These are phyloP conservation scores for Pyracantha coccinea DNA, from an alignment of 331 rosid genomes.

Conservation along the genomic window DNA sequence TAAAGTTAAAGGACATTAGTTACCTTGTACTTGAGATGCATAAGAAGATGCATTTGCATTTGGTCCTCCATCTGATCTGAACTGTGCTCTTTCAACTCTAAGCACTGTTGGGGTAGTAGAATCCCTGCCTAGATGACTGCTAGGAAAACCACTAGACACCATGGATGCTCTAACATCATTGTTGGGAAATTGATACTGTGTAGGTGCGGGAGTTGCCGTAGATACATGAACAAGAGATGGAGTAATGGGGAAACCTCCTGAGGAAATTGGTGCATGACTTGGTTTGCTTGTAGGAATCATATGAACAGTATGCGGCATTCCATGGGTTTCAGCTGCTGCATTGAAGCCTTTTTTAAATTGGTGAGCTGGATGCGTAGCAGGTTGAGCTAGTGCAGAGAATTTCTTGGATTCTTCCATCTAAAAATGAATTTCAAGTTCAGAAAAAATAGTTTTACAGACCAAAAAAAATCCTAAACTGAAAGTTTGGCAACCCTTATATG, in stretches of 20 bases:
- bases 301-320: conserved; percentile 35
- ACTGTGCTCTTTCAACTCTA: conserved; percentile 48
- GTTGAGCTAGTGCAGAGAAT: conserved; percentile 30
- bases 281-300: conserved; percentile 47
- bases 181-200: conserved; percentile 45
- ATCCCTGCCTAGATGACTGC: conserved; percentile 58
- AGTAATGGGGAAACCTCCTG: conserved; percentile 35
- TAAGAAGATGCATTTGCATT: conserved; percentile 65
- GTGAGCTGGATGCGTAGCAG: conserved; percentile 48
- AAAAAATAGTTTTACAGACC: not conserved
- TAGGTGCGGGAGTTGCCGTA: conserved; percentile 34
- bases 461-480: not conserved
- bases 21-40: conserved; percentile 66
- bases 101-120: conserved; percentile 43
- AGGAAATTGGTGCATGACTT: conserved; percentile 27
- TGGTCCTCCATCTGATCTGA: conserved; percentile 50
- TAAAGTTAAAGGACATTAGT: not conserved
- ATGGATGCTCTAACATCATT: conserved; percentile 46
- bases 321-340: conserved; percentile 48
- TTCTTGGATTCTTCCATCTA: conserved; percentile 90
- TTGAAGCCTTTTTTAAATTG: conserved; percentile 37
- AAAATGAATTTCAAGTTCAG: conserved; percentile 6
- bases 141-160: conserved; percentile 49
- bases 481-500: not conserved
- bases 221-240: conserved; percentile 48